These are phyloP conservation scores for Aspergillus panamensis DNA, from an alignment of 495 filamentous ascomycete species.

Conservation along the genomic window DNA sequence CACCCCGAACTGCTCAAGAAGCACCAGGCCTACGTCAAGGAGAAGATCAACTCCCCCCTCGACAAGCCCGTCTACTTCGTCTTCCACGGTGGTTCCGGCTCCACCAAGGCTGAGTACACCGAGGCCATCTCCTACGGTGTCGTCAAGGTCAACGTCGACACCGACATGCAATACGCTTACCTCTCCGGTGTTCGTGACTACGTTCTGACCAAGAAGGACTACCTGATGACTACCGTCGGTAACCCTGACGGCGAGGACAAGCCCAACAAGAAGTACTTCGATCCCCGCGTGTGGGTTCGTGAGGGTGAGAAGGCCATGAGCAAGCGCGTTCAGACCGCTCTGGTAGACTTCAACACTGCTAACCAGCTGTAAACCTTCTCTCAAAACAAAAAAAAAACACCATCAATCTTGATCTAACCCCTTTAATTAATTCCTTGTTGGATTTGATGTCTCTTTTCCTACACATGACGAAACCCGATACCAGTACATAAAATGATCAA, in stretches of 20 bases:
- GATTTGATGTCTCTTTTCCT: slow-evolving; percentile 14
- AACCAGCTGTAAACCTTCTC: slow-evolving; percentile 67
- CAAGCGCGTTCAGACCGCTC: slow-evolving; percentile 69
- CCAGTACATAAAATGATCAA: slow-evolving; percentile 26
- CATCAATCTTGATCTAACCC: not conserved
- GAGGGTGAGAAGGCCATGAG: slow-evolving; percentile 98
- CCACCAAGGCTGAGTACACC: slow-evolving; percentile 79
- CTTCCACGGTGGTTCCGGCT: slow-evolving; percentile 97
- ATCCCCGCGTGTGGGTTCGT: slow-evolving; percentile 70
- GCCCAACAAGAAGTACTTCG: slow-evolving; percentile 99
- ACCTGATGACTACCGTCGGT: slow-evolving; percentile 77
- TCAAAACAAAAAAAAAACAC: not conserved
- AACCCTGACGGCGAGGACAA: slow-evolving; percentile 95
- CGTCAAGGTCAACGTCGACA: slow-evolving; percentile 94
- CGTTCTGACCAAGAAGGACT: slow-evolving; percentile 91
- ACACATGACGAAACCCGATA: slow-evolving; percentile 22
- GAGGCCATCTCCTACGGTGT: slow-evolving; percentile 90
- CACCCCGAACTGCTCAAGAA: slow-evolving; percentile 90
- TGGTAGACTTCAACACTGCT: slow-evolving; percentile 89
- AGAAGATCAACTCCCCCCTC: slow-evolving; percentile 61
- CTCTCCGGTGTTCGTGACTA: slow-evolving; percentile 88
- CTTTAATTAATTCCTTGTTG: not conserved
- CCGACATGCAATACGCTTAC: slow-evolving; percentile 70
- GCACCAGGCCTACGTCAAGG: slow-evolving; percentile 87
- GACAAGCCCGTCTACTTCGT: slow-evolving; percentile 97